These are phyloP conservation scores for Silene uniflora DNA, from an alignment of 148 eudicot genomes.

Conservation along the genomic window DNA sequence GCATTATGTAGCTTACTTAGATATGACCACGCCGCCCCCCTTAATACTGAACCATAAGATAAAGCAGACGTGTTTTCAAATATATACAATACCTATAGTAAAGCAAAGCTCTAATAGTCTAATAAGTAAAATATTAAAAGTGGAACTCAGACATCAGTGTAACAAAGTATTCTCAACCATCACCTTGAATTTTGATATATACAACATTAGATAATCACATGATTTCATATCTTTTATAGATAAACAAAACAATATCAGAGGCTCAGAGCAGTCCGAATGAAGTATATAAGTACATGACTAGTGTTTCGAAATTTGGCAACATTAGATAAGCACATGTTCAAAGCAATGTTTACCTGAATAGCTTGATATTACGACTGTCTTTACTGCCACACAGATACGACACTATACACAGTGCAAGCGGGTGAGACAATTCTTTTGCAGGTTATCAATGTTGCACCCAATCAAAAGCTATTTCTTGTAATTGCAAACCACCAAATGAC, in stretches of 20 bases:
- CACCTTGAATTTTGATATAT: not conserved
- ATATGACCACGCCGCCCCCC: not conserved
- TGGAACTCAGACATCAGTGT: not conserved
- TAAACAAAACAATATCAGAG: not conserved
- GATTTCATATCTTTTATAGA: not conserved
- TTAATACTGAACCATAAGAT: not conserved
- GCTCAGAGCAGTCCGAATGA: not conserved
- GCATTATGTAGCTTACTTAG: not conserved
- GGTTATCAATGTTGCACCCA: constrained; percentile 88
- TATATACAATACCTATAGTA: not conserved
- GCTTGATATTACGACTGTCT: not conserved
- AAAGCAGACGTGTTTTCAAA: not conserved
- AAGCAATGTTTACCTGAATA: not conserved
- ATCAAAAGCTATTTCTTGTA: constrained; percentile 74
- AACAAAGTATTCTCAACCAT: not conserved
- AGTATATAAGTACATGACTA: not conserved
- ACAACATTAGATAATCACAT: not conserved
- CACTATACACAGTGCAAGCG: constrained; percentile 34
- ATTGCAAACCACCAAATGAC: constrained; percentile 57
- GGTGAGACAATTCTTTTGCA: constrained; percentile 72
- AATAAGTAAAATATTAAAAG: not conserved
- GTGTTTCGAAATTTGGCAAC: not conserved
- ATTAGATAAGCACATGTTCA: not conserved
- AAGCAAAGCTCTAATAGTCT: not conserved
- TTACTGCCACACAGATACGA: constrained; percentile 45